A percentile compares a stretch with the other conserved stretches of the same genome.
These are phyloP conservation scores for Grammothele lineata DNA, from an alignment of 768 basidiomycete species.

Conservation along the genomic window DNA sequence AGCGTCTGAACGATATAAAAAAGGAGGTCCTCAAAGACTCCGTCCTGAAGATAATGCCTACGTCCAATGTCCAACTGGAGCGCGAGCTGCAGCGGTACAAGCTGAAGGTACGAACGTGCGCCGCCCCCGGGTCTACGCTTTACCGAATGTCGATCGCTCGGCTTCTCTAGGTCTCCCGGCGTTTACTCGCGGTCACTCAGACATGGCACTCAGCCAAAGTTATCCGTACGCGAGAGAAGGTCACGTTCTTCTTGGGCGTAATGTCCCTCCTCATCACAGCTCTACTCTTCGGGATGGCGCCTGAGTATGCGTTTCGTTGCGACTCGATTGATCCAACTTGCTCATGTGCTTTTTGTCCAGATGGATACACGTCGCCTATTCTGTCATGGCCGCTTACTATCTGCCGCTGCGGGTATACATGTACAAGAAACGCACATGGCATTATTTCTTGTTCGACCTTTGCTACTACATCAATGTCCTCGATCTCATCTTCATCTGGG, in stretches of 20 bases:
- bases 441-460: constrained; percentile 90
- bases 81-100: constrained; percentile 84
- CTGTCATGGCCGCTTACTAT: constrained; percentile 69
- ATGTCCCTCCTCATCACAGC: constrained; percentile 84
- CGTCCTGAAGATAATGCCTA: constrained; percentile 55
- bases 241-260: constrained; percentile 92
- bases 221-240: constrained; percentile 75
- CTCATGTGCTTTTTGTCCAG: constrained; percentile 29
- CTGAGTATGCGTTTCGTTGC: constrained; percentile 55
- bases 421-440: constrained; percentile 92
- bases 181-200: constrained; percentile 70
- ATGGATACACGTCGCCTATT: constrained; percentile 89
- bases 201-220: constrained; percentile 95
- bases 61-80: constrained; percentile 70
- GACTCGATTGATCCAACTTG: background rate
- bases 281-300: constrained; percentile 82
- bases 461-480: constrained; percentile 94
- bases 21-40: constrained; percentile 25
- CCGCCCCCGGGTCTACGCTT: background rate
- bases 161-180: constrained; percentile 61
- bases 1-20: constrained; percentile 52
- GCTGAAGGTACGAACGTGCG: constrained; percentile 49
- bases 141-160: background rate
- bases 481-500: constrained; percentile 89
- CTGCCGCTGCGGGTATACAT: constrained; percentile 78